A percentile compares a stretch with the other conserved stretches of the same genome.
These are phyloP conservation scores for Udeniomyces megalosporus DNA, from an alignment of 768 basidiomycete species.

Conservation along the genomic window DNA sequence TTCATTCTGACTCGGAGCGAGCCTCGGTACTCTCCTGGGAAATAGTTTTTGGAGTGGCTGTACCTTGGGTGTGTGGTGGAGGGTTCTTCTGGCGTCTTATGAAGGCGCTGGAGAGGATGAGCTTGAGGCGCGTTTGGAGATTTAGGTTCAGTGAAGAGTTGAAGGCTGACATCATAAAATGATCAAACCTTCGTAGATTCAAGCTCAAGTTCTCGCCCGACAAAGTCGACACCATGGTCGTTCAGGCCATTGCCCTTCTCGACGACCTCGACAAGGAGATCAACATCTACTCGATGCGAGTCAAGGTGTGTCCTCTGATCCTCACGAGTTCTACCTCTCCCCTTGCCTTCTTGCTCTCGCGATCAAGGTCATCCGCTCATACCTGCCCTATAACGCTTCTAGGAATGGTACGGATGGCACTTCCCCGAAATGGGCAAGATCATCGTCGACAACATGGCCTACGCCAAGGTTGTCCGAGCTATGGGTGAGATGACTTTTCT, in stretches of 20 bases:
- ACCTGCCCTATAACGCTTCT: background rate
- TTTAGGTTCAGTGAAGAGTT: too few species aligned
- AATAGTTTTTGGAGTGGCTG: background rate
- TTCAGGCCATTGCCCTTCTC: constrained; percentile 91
- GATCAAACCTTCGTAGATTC: constrained; percentile 66
- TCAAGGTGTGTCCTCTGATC: constrained; percentile 54
- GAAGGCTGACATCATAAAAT: too few species aligned
- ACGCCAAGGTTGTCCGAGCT: constrained; percentile 76
- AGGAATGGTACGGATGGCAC: constrained; percentile 99
- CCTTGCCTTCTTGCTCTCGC: background rate
- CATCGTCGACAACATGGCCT: constrained; percentile 89
- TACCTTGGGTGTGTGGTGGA: too few species aligned
- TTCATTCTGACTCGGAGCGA: background rate
- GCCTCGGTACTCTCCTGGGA: background rate
- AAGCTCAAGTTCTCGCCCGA: constrained; percentile 99
- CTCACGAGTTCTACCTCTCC: background rate
- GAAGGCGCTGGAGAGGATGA: background rate
- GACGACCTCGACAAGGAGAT: constrained; percentile 99
- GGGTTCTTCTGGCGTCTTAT: background rate
- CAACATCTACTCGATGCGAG: constrained; percentile 98
- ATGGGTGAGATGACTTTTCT: constrained; percentile 52
- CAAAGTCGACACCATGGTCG: constrained; percentile 99
- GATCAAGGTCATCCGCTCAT: background rate
- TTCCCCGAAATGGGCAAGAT: constrained; percentile 99
- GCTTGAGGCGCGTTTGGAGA: too few species aligned